Evolutionary conservation across 2,329 filamentous ascomycete species (phyloP), one percentile per base, ranked within the genome.

Genomic region (Aspergillus hortae): DNA sequence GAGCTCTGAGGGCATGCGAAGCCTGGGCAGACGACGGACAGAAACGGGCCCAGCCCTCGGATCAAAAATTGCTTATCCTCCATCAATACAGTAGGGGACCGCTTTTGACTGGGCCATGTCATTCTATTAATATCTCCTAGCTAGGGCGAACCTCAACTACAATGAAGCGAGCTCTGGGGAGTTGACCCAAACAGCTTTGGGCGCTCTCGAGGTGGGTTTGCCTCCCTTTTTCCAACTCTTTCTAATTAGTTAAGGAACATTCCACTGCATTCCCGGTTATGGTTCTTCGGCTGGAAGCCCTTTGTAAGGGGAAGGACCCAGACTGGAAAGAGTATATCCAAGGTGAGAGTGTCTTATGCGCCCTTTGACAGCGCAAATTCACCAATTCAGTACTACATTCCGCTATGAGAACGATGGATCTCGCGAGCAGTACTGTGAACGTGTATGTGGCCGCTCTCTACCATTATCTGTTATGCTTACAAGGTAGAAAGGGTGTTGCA

Each of bases 211-310:
- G 58, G 62, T 67, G 56, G 53, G 35, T 41, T 9, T 15, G 7
- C 3, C 15, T 12, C 11, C 3, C n/a, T 10, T 17, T 19, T 3
- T 17, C 44, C 7, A 41, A 14, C 32, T 32, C 15, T 47, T 38
- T 17, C 44, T 53, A 25, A 55, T 42, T 12, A 49, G 38, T 4
- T 35, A 73, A 77, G 48, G 81, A 86, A 53, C 73, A 87, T 32
- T 83, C 83, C 2, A 79, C 86, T 55, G 85, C 84, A 54, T 77
- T 88, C 21, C 72, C 87, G 0, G 81, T 92, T 2, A 70, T 84
- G 4, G 73, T 92, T 6, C 75, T 94, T 54, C 84, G 82, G 52
- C 76, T 95, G 2, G 86, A 90, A 57, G 61, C 90, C 10, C 72
- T 91, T 12, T 52, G 56, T n/a, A 63, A 59, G n/a, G 65, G 71